Percentiles rank a stretch among this genome's conserved stretches.
These are phyloP conservation scores for Debaryomyces maramus DNA, from an alignment of 805 yeast species.

Conservation along the genomic window DNA sequence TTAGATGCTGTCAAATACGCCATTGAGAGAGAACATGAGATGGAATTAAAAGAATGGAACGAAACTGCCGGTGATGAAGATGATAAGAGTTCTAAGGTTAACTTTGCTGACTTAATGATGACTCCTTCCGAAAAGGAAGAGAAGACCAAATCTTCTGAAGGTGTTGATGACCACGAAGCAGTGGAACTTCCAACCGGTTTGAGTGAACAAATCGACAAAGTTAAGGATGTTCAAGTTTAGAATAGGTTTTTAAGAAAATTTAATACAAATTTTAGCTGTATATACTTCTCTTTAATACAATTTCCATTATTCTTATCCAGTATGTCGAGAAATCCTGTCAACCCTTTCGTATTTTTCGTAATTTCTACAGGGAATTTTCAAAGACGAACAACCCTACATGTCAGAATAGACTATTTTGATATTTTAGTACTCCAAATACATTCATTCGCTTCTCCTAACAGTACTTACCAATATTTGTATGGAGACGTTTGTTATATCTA, in stretches of 20 bases:
- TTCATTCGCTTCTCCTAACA: too few species aligned
- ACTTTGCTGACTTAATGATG: slow-evolving; percentile 47
- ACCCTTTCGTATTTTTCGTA: too few species aligned
- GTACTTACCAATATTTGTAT: too few species aligned
- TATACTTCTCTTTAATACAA: too few species aligned
- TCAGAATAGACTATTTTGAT: too few species aligned
- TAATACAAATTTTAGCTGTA: background rate
- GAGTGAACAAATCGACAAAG: slow-evolving; percentile 41
- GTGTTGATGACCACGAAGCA: slow-evolving; percentile 41
- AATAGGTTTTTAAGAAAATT: background rate
- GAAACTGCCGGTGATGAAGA: slow-evolving; percentile 41
- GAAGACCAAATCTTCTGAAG: slow-evolving; percentile 8
- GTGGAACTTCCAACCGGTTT: slow-evolving; percentile 52
- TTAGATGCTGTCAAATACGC: slow-evolving; percentile 83
- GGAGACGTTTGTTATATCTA: too few species aligned
- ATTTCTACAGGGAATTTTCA: too few species aligned
- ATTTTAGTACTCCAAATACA: too few species aligned
- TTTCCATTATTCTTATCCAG: too few species aligned
- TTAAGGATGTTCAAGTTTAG: slow-evolving; percentile 32
- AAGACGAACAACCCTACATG: too few species aligned
- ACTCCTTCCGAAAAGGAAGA: slow-evolving; percentile 37
- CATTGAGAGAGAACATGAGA: slow-evolving; percentile 73
- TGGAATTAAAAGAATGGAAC: slow-evolving; percentile 77
- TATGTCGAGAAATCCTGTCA: too few species aligned
- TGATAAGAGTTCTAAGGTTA: slow-evolving; percentile 27